phyloP scores from a whole-genome alignment of 805 yeast species.

The Candida manassasensis region DNA sequence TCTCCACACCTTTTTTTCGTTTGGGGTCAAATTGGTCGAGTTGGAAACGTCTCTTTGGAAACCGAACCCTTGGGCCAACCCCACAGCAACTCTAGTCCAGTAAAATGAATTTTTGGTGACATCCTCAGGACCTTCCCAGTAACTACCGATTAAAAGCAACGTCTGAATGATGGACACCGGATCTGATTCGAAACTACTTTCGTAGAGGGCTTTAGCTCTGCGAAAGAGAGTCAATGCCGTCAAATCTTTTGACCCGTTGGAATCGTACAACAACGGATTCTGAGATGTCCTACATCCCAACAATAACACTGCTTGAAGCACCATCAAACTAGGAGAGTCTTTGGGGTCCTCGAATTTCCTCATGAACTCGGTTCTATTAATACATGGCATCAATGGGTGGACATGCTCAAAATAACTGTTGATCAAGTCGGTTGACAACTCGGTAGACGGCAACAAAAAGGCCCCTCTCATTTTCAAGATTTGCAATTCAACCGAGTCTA shows the following conservation, averaged over 20 bases:
- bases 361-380: conserved; percentile 61
- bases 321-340: conserved; percentile 58
- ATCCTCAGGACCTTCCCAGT: conserved; percentile 72
- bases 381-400: conserved; percentile 66
- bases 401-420: conserved; percentile 57
- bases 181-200: conserved; percentile 63
- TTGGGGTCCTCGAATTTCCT: conserved; percentile 47
- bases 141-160: conserved; percentile 56
- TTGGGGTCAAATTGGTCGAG: conserved; percentile 34
- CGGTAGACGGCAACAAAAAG: conserved; percentile 59
- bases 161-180: conserved; percentile 60
- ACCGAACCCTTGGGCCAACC: conserved; percentile 72
- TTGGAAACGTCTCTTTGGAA: conserved; percentile 55
- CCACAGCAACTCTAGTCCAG: conserved; percentile 67
- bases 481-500: conserved; percentile 61
- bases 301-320: conserved; percentile 62
- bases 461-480: conserved; percentile 64
- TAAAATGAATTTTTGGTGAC: conserved; percentile 61
- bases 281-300: conserved; percentile 62
- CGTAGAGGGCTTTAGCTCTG: conserved; percentile 72
- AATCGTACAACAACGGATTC: conserved; percentile 49
- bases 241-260: conserved; percentile 47
- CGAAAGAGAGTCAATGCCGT: conserved; percentile 53
- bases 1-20: conserved; percentile 49
- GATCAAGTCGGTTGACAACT: conserved; percentile 55